Evolutionary conservation across 2,329 filamentous ascomycete species (phyloP).

Genomic region (Fusarium sulawesiense): DNA sequence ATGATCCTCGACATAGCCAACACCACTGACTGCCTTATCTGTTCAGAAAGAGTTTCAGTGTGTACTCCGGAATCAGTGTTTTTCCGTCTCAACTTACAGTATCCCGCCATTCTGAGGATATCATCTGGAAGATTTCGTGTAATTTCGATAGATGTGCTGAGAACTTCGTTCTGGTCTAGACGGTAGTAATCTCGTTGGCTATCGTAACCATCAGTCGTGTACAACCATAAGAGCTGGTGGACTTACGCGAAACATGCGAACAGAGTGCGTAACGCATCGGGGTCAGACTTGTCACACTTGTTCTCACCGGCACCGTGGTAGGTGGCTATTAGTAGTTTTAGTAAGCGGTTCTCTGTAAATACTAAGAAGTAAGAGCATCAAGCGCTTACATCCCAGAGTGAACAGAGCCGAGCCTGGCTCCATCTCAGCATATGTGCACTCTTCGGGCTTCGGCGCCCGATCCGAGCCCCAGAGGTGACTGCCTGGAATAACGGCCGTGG

Average conservation of each 20-base stretch:
- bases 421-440: slow-evolving; percentile 1
- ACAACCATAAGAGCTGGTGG: accelerated
- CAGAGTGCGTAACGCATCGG: background rate
- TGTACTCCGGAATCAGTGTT: background rate
- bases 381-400: background rate
- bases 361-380: too few species aligned
- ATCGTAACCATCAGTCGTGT: accelerated
- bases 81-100: background rate
- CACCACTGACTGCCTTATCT: background rate
- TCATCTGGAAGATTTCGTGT: background rate
- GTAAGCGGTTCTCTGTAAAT: too few species aligned
- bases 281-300: background rate
- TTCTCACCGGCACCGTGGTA: background rate
- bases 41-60: background rate
- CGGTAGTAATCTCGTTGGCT: slow-evolving; percentile 2
- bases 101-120: background rate
- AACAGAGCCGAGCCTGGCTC: background rate
- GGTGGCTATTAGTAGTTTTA: background rate
- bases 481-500: background rate
- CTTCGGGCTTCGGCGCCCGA: background rate
- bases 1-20: background rate
- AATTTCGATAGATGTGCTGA: background rate
- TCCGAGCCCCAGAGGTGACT: background rate
- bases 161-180: background rate
- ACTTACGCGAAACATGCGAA: slow-evolving; percentile 2